Evolutionary conservation across 202 grass and related monocot species (phyloP).

Genomic region (Panicum hallii): DNA sequence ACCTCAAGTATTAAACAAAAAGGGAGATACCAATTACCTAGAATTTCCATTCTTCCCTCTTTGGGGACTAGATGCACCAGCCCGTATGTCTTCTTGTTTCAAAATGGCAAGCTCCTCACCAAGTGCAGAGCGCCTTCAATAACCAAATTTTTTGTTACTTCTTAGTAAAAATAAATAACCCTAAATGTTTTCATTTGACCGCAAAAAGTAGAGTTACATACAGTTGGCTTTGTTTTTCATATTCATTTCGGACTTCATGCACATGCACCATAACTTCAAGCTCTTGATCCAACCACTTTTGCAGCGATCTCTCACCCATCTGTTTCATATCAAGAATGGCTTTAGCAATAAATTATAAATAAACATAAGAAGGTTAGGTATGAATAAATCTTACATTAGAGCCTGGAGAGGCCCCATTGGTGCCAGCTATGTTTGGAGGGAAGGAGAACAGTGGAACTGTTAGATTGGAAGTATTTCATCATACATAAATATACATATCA

Average conservation of each 20-base stretch:
- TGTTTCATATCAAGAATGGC: constrained; percentile 54
- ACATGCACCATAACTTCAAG: constrained; percentile 99
- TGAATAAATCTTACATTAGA: constrained; percentile 69
- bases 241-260: constrained; percentile 97
- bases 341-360: constrained; percentile 36
- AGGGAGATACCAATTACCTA: constrained; percentile 60
- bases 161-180: constrained; percentile 1
- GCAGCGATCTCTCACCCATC: constrained; percentile 88
- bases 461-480: constrained; percentile 40
- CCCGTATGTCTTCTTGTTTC: constrained; percentile 75
- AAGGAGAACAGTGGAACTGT: constrained; percentile 41
- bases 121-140: constrained; percentile 79
- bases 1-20: constrained; percentile 34
- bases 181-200: constrained; percentile 26
- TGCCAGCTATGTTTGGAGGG: constrained; percentile 52
- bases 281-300: constrained; percentile 98
- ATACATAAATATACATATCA: background rate
- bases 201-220: constrained; percentile 52
- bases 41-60: constrained; percentile 90
- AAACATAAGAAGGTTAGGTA: constrained; percentile 41
- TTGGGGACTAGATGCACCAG: constrained; percentile 54
- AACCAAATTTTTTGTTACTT: constrained; percentile 30
- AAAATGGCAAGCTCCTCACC: constrained; percentile 94
- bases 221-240: constrained; percentile 99
- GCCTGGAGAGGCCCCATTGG: constrained; percentile 76